phyloP scores from a whole-genome alignment of 148 eudicot genomes.

The Amaranthus cruentus region DNA sequence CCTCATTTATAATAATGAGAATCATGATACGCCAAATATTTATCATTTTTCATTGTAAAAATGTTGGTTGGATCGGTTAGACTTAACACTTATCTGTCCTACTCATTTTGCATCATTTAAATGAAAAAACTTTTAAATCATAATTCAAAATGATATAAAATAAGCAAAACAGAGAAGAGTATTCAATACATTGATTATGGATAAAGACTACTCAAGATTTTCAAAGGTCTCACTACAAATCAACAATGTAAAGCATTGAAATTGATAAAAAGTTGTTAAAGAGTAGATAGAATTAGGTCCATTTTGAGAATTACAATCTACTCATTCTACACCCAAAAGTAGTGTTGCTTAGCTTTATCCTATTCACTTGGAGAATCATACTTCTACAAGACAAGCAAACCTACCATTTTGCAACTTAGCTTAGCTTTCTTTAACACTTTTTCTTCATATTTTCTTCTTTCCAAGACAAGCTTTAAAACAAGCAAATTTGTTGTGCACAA shows the following conservation, averaged over 20 bases:
- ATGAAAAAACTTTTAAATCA: too few relatives aligned
- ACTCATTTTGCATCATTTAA: too few relatives aligned
- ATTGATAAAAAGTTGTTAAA: not conserved
- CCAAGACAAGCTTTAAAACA: slow-evolving; percentile 5
- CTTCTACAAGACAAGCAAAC: slow-evolving; percentile 13
- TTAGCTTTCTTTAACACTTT: slow-evolving; percentile 15
- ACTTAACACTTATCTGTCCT: too few relatives aligned
- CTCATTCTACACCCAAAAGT: not conserved
- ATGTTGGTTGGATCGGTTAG: too few relatives aligned
- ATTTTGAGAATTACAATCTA: slow-evolving; percentile 6
- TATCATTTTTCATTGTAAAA: too few relatives aligned
- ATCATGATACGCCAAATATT: too few relatives aligned
- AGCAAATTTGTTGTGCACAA: not conserved
- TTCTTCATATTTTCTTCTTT: slow-evolving; percentile 1
- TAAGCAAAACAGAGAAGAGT: too few relatives aligned
- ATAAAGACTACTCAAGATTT: not conserved
- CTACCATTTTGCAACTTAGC: not conserved
- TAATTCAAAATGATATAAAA: too few relatives aligned
- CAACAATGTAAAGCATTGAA: not conserved
- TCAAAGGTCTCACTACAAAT: not conserved
- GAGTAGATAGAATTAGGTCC: not conserved
- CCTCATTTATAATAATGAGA: too few relatives aligned
- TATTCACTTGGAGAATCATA: slow-evolving; percentile 9
- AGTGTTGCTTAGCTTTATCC: not conserved
- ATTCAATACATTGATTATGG: not conserved